Percentiles rank a stretch among this genome's conserved stretches.
These are phyloP conservation scores for Terana coerulea DNA, from an alignment of 768 basidiomycete species.

Conservation along the genomic window DNA sequence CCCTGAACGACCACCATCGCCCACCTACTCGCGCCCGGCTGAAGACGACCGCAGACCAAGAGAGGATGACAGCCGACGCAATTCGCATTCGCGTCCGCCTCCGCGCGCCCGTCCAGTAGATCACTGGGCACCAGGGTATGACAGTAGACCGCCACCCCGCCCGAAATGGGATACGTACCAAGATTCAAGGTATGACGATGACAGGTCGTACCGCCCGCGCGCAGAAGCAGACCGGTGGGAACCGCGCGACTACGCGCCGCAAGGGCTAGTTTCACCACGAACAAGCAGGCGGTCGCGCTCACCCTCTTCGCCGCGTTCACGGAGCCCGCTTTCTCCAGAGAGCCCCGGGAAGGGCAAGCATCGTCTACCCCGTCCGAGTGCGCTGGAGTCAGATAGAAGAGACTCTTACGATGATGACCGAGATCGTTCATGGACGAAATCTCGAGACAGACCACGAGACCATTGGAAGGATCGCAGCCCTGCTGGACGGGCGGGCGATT, in stretches of 20 bases:
- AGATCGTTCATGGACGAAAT: constrained; percentile 2
- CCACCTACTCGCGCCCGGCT: constrained; percentile 32
- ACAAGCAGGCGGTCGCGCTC: constrained; percentile 15
- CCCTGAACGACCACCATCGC: constrained; percentile 9
- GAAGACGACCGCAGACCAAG: constrained; percentile 43
- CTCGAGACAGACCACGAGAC: constrained; percentile 1
- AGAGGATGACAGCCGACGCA: constrained; percentile 32
- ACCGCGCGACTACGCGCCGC: not conserved
- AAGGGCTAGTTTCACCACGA: constrained; percentile 1
- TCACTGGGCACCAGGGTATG: constrained; percentile 8
- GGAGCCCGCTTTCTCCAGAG: constrained; percentile 18
- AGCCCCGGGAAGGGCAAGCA: constrained; percentile 25
- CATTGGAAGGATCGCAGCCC: constrained; percentile 3
- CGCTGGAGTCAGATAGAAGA: constrained; percentile 13
- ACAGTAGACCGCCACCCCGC: constrained; percentile 1
- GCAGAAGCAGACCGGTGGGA: constrained; percentile 5
- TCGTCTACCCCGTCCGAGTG: constrained; percentile 23
- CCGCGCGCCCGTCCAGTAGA: constrained; percentile 14
- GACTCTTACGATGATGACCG: constrained; percentile 11
- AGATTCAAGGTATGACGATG: constrained; percentile 20
- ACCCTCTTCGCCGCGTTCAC: constrained; percentile 24
- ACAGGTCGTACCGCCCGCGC: constrained; percentile 28
- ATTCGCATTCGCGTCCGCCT: constrained; percentile 15
- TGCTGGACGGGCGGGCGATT: constrained; percentile 1
- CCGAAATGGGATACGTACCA: constrained; percentile 18